Evolutionary conservation across 2,329 filamentous ascomycete genomes (phyloP).

Genomic region (Fusarium bulbicola): DNA sequence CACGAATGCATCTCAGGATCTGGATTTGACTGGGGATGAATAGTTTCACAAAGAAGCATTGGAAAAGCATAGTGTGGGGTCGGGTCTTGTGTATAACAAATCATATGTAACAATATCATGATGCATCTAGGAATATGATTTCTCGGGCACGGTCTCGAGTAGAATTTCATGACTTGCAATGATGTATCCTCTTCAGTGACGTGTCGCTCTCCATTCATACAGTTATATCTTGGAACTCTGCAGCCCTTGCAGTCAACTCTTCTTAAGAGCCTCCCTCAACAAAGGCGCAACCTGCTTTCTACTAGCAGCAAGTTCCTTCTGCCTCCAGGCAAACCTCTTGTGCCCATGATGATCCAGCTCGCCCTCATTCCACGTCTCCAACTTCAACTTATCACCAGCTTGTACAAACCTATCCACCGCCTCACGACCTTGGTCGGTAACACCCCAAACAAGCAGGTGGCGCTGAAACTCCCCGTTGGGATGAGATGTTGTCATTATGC

Average conservation of each 20-base stretch:
- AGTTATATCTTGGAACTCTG: conserved; percentile 19
- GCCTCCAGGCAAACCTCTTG: conserved; percentile 72
- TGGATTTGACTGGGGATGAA: neutral
- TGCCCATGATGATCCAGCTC: conserved; percentile 53
- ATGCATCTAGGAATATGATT: neutral
- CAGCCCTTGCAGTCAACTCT: conserved; percentile 21
- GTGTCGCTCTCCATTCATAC: neutral
- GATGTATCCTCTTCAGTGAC: neutral
- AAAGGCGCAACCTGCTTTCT: conserved; percentile 76
- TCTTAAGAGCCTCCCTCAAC: conserved; percentile 64
- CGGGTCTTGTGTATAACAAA: conserved; percentile 12
- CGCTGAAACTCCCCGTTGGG: conserved; percentile 66
- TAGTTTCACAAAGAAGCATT: neutral
- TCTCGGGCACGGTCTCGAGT: neutral
- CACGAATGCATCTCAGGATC: neutral
- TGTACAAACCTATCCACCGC: conserved; percentile 65
- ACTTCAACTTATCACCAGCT: conserved; percentile 59
- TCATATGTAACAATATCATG: conserved; percentile 20
- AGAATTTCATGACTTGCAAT: neutral
- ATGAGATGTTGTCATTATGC: conserved; percentile 75
- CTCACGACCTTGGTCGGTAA: conserved; percentile 57
- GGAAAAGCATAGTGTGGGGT: neutral
- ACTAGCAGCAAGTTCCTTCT: conserved; percentile 68
- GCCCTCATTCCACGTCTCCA: conserved; percentile 64
- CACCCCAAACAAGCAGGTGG: conserved; percentile 74